These are phyloP conservation scores for Chlamydomonas reinhardtii DNA, from an alignment of 163 green algal species.

Conservation along the genomic window DNA sequence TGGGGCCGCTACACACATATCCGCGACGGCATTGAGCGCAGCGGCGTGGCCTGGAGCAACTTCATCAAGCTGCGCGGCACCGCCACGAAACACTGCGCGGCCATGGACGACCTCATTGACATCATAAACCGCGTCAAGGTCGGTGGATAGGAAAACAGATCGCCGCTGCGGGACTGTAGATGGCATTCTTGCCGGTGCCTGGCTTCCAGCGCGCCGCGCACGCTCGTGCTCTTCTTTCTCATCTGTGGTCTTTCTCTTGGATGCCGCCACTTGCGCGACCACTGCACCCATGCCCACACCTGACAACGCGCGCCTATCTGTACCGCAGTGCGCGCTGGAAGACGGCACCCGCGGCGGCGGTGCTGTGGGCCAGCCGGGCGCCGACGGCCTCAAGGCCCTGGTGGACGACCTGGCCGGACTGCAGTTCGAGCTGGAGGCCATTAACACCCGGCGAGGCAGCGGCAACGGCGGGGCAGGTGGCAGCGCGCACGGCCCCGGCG, in stretches of 20 bases:
- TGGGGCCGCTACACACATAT: conserved; percentile 52
- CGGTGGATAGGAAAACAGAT: too few species aligned
- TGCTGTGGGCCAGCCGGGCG: background rate
- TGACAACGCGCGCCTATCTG: background rate
- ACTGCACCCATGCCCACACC: too few species aligned
- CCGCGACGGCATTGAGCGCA: background rate
- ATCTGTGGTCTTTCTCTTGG: too few species aligned
- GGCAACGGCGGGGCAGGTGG: too few species aligned
- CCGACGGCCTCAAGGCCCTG: background rate
- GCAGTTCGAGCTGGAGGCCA: background rate
- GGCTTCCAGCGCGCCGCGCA: too few species aligned
- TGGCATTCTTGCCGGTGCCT: too few species aligned
- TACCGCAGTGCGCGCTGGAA: conserved; percentile 6
- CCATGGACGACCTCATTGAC: conserved; percentile 38
- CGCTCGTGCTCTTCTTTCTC: too few species aligned
- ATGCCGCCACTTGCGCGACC: too few species aligned
- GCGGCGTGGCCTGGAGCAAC: background rate
- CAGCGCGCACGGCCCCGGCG: too few species aligned
- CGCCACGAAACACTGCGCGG: conserved; percentile 12
- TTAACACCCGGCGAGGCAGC: too few species aligned
- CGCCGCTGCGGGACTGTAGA: too few species aligned
- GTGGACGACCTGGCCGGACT: conserved; percentile 10
- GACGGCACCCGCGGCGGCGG: background rate
- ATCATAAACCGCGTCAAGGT: conserved; percentile 3
- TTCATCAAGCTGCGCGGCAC: background rate